Evolutionary conservation across 2,329 filamentous ascomycete species (phyloP).

Genomic region (Cercospora nicotianae): DNA sequence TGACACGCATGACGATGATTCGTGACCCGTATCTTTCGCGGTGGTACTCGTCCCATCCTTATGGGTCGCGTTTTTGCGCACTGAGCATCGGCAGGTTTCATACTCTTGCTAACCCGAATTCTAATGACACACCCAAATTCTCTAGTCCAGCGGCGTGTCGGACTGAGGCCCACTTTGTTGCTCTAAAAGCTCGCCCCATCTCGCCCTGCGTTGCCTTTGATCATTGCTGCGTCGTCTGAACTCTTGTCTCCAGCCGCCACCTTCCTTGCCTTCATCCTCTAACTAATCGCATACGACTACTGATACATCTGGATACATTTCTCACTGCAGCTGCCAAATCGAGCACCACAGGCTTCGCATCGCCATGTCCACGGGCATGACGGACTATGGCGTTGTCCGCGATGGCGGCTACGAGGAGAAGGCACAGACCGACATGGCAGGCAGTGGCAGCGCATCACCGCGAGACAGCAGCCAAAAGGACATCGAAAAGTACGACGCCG

Average conservation of each 20-base stretch:
- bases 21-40: constrained; percentile 17
- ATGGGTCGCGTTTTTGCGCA: constrained; percentile 14
- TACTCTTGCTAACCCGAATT: constrained; percentile 8
- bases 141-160: constrained; percentile 4
- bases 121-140: constrained; percentile 19
- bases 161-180: background rate
- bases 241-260: constrained; percentile 14
- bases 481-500: constrained; percentile 18
- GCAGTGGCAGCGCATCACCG: constrained; percentile 12
- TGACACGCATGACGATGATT: constrained; percentile 6
- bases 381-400: constrained; percentile 21
- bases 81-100: constrained; percentile 15
- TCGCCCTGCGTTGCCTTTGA: constrained; percentile 15
- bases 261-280: background rate
- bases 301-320: background rate
- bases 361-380: constrained; percentile 21
- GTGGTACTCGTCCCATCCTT: constrained; percentile 11
- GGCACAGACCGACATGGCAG: constrained; percentile 10
- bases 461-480: constrained; percentile 18
- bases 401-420: constrained; percentile 21
- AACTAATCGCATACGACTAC: background rate
- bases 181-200: constrained; percentile 15
- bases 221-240: constrained; percentile 7
- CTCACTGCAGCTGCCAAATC: background rate
- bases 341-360: background rate